Conservation (phyloP, 2,329 filamentous ascomycete genomes). For the Stachybotrys chartarum region DNA sequence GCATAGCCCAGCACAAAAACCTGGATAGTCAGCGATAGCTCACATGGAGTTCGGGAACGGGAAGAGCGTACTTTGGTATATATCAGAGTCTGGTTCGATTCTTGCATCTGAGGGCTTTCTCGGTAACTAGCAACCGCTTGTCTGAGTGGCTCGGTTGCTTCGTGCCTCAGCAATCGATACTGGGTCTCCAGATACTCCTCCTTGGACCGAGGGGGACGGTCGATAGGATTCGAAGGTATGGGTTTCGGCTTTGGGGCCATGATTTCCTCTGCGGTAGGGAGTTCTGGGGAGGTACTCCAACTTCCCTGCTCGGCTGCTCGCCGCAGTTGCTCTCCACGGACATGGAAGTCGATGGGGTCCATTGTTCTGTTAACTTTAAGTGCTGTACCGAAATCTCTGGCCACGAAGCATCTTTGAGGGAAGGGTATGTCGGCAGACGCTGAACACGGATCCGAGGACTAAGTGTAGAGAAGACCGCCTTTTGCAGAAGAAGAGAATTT, state of each 20-base stretch:
- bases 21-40: constrained; percentile 26
- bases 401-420: no score
- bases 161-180: constrained; percentile 69
- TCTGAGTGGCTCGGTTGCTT: constrained; percentile 62
- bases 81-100: constrained; percentile 51
- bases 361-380: no score
- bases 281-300: neutral
- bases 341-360: no score
- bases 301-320: neutral
- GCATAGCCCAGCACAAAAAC: constrained; percentile 61
- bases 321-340: no score
- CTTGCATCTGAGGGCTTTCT: constrained; percentile 44
- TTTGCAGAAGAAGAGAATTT: no score
- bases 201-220: constrained; percentile 5
- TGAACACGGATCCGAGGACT: no score
- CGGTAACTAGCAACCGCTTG: constrained; percentile 54
- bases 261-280: neutral
- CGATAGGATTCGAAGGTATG: neutral
- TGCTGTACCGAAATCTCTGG: no score
- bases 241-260: neutral
- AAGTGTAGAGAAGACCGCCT: no score
- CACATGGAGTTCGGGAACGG: neutral
- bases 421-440: no score
- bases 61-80: constrained; percentile 57
- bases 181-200: constrained; percentile 62